phyloP scores from a whole-genome alignment of 352 stramenopile species.

The Halophytophthora polymorphica region DNA sequence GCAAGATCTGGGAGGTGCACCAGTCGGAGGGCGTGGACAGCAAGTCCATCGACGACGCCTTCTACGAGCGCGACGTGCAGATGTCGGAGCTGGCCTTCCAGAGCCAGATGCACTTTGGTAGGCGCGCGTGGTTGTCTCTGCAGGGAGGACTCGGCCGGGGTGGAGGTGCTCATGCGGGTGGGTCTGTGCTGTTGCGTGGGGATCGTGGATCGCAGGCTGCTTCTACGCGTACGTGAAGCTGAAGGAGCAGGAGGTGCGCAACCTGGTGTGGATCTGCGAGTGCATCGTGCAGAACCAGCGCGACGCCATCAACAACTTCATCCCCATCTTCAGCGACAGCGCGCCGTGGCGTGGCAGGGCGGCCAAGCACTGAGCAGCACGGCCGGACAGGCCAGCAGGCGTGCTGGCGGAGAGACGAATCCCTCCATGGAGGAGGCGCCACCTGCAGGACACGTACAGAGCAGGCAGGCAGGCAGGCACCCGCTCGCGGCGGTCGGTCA shows the following conservation, averaged over 20 bases:
- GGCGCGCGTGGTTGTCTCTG: constrained; percentile 1
- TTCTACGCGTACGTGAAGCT: constrained; percentile 99
- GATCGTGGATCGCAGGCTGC: constrained; percentile 34
- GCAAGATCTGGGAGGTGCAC: constrained; percentile 97
- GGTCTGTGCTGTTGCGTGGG: neutral
- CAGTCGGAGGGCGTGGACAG: constrained; percentile 91
- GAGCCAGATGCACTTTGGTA: constrained; percentile 98
- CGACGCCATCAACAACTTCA: constrained; percentile 99
- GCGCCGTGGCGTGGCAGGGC: constrained; percentile 89
- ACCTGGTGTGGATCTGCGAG: constrained; percentile 99
- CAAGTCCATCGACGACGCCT: constrained; percentile 98
- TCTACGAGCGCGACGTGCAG: constrained; percentile 98
- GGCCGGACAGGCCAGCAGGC: neutral
- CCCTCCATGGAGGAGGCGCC: too few species aligned
- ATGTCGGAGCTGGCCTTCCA: constrained; percentile 98
- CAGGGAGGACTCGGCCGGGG: constrained; percentile 1
- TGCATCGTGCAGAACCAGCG: constrained; percentile 99
- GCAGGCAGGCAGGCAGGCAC: too few species aligned
- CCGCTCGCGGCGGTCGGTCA: too few species aligned
- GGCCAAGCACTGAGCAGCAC: constrained; percentile 47
- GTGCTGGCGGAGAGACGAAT: neutral
- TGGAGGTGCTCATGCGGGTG: too few species aligned
- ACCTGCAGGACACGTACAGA: too few species aligned
- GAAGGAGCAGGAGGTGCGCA: constrained; percentile 99
- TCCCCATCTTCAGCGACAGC: constrained; percentile 97